phyloP scores from a whole-genome alignment of 768 basidiomycete species.

The Lentinus brumalis region DNA sequence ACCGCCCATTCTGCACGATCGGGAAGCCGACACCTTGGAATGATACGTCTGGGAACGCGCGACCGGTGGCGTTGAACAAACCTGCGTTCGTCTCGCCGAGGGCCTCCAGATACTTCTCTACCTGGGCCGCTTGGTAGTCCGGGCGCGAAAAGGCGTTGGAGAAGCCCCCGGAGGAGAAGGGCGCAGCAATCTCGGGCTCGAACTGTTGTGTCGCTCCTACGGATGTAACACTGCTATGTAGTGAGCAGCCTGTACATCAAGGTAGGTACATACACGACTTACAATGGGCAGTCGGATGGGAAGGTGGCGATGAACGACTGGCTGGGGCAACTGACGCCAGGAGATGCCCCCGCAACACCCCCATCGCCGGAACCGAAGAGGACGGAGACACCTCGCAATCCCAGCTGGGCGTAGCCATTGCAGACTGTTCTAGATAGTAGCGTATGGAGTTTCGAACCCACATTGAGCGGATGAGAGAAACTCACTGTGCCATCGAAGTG shows the following conservation, averaged over 20 bases:
- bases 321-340: conserved; percentile 40
- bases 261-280: neutral
- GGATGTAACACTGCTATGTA: conserved; percentile 45
- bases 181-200: conserved; percentile 52
- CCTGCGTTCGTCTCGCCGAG: conserved; percentile 53
- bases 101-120: conserved; percentile 46
- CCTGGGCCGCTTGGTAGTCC: conserved; percentile 50
- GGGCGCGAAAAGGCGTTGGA: conserved; percentile 62
- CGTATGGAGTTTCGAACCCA: neutral
- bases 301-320: conserved; percentile 52
- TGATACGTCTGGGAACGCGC: conserved; percentile 50
- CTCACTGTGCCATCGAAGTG: no score
- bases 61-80: conserved; percentile 37
- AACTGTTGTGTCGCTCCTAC: conserved; percentile 62
- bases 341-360: conserved; percentile 42
- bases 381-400: conserved; percentile 36
- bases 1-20: conserved; percentile 15
- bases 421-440: conserved; percentile 29
- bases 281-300: conserved; percentile 48
- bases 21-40: conserved; percentile 38
- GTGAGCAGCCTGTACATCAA: neutral
- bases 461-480: neutral
- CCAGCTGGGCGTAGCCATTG: conserved; percentile 36
- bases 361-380: conserved; percentile 40
- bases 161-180: conserved; percentile 73